Base-by-base conservation (phyloP, 306 rosid genomes). In the Dalbergia cultrata region DNA sequence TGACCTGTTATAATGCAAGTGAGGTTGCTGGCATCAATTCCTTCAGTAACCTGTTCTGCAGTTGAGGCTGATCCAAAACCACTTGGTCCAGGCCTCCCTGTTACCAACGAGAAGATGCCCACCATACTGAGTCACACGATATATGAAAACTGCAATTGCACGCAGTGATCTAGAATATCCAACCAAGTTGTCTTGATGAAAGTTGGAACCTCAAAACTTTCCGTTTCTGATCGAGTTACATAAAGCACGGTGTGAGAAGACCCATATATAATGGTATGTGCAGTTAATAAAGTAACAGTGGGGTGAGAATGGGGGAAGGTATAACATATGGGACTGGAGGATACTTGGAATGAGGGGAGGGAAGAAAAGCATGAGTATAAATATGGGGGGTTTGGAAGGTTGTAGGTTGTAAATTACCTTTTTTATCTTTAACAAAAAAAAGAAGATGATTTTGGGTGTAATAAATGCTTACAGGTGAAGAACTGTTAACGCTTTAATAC, bases 31-130 rank as follows among this genome's bases (percentile, higher is more conserved):
- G 93, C 98, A 74, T 93, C 94, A 59, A 95, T 87, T 78, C 97
- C 98, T 26, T 86, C 58, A 0, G 94, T 88, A 14, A 95, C 97
- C 35, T 89, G 84, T 78, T 91, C 98, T 8, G 98, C 99, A 0
- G 98, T 95, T 8, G 99, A 88, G 49, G 98, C 87, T 17, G 98
- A 95, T 80, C 98, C 99, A 39, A 89, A 93, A 10, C 99, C 99
- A 77, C 94, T 95, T 0, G 84, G 81, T 7, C 99, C 99, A 0
- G 87, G 75, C 83, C 85, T 80, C 72, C 98, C 99, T 0, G 98
- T 93, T 0, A 89, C 41, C 77, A 89, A 75, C 0, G 99, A 87
- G 43, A 93, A 69, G 53, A 91, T 81, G 0, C 89, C 80, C 87
- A 84, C 78, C 87, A 86, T 83, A 0, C 5, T 72, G 66, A n/a